Percentiles rank a stretch among this genome's conserved stretches.
phyloP scores from a whole-genome alignment of 345 rosid species.

The Ceriops decandra region DNA sequence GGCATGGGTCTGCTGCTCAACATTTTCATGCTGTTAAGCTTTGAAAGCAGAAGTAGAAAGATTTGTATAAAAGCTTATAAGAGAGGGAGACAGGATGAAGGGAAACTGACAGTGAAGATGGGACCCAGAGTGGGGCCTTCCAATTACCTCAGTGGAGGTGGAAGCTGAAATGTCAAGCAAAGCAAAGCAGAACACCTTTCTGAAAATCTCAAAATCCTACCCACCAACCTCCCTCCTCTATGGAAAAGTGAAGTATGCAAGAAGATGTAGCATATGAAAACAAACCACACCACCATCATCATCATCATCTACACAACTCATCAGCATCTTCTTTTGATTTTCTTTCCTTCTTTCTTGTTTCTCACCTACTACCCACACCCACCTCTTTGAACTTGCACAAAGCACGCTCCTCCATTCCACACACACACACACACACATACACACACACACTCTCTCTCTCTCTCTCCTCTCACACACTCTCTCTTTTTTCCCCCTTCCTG shows the following conservation, averaged over 20 bases:
- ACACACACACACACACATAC: too few species aligned
- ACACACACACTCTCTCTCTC: not conserved
- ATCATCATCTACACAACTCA: constrained; percentile 2
- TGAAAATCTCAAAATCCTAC: constrained; percentile 32
- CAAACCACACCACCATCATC: constrained; percentile 14
- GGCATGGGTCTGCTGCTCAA: too few species aligned
- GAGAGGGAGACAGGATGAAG: constrained; percentile 1
- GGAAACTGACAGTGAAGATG: constrained; percentile 19
- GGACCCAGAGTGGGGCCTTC: constrained; percentile 33
- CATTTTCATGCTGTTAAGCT: too few species aligned
- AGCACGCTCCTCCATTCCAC: constrained; percentile 26
- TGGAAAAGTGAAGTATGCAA: not conserved
- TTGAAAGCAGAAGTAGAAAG: too few species aligned
- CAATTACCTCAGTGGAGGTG: constrained; percentile 41
- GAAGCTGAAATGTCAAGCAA: constrained; percentile 53
- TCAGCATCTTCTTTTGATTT: constrained; percentile 2
- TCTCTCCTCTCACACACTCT: not conserved
- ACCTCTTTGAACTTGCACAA: constrained; percentile 35
- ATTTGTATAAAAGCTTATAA: constrained; percentile 14
- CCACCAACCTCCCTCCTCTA: constrained; percentile 15
- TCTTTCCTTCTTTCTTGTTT: constrained; percentile 12
- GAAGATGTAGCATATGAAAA: constrained; percentile 3
- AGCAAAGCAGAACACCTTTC: not conserved
- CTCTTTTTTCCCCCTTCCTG: not conserved
- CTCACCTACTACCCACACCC: constrained; percentile 41